Conservation (phyloP, 371 early-diverging fungal genomes). For the Coemansia sp. region DNA sequence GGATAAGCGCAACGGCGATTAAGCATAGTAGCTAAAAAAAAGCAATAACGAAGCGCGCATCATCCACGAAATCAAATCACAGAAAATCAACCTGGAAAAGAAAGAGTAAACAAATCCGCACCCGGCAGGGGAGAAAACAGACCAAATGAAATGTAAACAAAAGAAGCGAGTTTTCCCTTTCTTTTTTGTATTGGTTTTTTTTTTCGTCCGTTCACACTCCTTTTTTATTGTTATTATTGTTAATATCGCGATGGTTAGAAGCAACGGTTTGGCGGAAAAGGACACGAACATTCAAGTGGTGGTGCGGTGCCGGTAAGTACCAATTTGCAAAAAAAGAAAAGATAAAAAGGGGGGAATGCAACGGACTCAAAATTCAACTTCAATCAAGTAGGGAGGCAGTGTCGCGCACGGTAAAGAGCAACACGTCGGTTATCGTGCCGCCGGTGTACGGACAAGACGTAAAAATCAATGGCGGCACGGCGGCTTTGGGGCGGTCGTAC, state of each 20-base stretch:
- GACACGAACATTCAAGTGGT: constrained; percentile 68
- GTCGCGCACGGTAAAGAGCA: constrained; percentile 15
- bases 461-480: constrained; percentile 10
- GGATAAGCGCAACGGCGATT: no score
- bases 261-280: constrained; percentile 31
- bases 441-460: constrained; percentile 52
- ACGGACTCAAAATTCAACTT: background rate
- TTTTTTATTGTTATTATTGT: background rate
- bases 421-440: constrained; percentile 50
- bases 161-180: background rate
- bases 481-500: constrained; percentile 64
- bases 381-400: constrained; percentile 21
- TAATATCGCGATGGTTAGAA: constrained; percentile 3
- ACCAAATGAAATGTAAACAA: constrained; percentile 5
- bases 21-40: no score
- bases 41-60: no score
- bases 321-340: background rate
- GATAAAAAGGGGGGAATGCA: background rate
- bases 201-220: background rate
- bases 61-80: no score
- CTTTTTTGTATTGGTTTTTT: background rate
- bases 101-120: constrained; percentile 1
- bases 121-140: background rate
- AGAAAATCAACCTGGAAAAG: no score
- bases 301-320: constrained; percentile 65